Evolutionary conservation across 2,329 filamentous ascomycete species (phyloP), one percentile per base, ranked within the genome.

Genomic region (Colletotrichum ledebouriae): DNA sequence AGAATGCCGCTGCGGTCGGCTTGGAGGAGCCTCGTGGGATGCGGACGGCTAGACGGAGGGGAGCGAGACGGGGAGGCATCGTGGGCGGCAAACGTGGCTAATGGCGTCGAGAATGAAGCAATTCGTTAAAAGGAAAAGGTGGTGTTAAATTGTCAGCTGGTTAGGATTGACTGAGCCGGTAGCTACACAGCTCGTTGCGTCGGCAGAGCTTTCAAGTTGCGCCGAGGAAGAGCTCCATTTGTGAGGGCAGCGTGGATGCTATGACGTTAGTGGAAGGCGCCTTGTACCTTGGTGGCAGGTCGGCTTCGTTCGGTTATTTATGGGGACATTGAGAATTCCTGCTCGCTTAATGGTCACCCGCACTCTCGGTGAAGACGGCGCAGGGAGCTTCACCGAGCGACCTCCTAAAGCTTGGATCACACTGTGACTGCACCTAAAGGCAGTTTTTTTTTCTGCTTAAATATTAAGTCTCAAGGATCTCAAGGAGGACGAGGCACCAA

Each of bases 51-150:
- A 73, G 60, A 39, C 63, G 41, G 46, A 72, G 71, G 47, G 66
- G 42, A 15, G 55, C 70, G 22, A 78, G 68, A 47, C 77, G 76
- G 39, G 78, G 77, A 70, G 77, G 72, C 78, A 81, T 81, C 58
- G 64, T 70, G 70, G 56, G 17, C 12, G 20, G 34, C 50, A 11
- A 6, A 33, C 13, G 12, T 12, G 13, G 6, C 3, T 13, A 12
- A 17, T 15, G 58, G 2, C 6, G 7, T 37, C 37, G 22, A 10
- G 15, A 10, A 12, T 6, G 52, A 12, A 13, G 13, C 22, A 41
- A 44, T 5, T 3, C 11, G 2, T 9, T 17, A 7, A 5, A 22
- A n/a, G 3, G 15, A 25, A 2, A 11, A 2, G 3, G 15, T 34
- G 34, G 41, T 10, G 5, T 56, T 15, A n/a, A 41, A 12, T 42